Evolutionary conservation across 352 stramenopile species (phyloP).

Genomic region (Phytophthora vignae): DNA sequence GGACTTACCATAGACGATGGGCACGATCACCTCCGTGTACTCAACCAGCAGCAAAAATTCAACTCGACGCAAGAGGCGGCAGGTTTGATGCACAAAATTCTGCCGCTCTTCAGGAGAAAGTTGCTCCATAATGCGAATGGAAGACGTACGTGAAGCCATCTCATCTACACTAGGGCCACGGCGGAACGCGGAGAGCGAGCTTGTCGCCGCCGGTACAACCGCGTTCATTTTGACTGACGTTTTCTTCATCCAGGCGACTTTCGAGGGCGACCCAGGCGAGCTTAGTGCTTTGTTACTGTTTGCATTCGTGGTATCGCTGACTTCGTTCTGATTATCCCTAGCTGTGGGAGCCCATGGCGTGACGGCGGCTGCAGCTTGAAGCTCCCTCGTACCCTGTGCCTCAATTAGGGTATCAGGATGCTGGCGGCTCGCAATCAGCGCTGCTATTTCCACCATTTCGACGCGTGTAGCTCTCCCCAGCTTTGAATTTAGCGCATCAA

Average conservation of each 20-base stretch:
- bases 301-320: not conserved
- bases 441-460: slow-evolving; percentile 20
- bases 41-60: slow-evolving; percentile 48
- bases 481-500: slow-evolving; percentile 20
- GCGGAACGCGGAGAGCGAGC: not conserved
- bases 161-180: not conserved
- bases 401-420: slow-evolving; percentile 11
- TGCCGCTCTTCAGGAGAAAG: slow-evolving; percentile 20
- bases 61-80: slow-evolving; percentile 39
- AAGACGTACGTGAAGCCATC: not conserved
- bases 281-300: not conserved
- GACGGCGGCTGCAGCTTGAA: slow-evolving; percentile 2
- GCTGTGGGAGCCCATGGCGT: not conserved
- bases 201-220: slow-evolving; percentile 1
- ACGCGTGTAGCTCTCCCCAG: slow-evolving; percentile 14
- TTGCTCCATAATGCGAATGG: not conserved
- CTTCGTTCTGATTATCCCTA: not conserved
- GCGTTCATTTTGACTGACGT: slow-evolving; percentile 9
- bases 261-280: slow-evolving; percentile 11
- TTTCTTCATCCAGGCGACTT: slow-evolving; percentile 10
- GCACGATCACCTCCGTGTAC: slow-evolving; percentile 46
- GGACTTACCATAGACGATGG: slow-evolving; percentile 38
- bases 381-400: not conserved
- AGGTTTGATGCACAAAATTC: slow-evolving; percentile 38
- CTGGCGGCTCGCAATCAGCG: slow-evolving; percentile 15